A percentile compares a stretch with the other conserved stretches of the same genome.
Evolutionary conservation across 768 basidiomycete genomes (phyloP).

Genomic region (Boletus fagicola): DNA sequence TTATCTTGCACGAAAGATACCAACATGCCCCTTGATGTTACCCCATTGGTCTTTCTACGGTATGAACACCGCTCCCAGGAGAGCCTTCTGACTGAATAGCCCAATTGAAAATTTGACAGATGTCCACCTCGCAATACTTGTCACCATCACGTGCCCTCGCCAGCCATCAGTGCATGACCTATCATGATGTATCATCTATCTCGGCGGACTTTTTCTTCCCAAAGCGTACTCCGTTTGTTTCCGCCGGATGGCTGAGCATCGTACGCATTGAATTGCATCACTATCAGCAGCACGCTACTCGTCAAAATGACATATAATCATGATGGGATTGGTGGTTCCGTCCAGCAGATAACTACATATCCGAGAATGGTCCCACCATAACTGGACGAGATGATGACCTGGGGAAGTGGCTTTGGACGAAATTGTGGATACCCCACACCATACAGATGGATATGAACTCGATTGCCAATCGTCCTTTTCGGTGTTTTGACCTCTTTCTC

Average conservation of each 20-base stretch:
- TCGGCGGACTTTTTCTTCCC: background rate
- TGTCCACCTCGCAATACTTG: background rate
- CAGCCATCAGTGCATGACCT: background rate
- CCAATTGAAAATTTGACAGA: background rate
- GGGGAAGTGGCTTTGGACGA: background rate
- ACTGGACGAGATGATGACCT: background rate
- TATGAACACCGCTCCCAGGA: background rate
- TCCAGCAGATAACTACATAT: conserved; percentile 6
- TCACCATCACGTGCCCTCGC: conserved; percentile 1
- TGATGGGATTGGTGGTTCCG: background rate
- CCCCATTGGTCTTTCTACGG: conserved; percentile 11
- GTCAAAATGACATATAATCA: conserved; percentile 1
- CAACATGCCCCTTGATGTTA: conserved; percentile 5
- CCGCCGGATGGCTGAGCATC: conserved; percentile 2
- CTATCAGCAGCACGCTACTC: background rate
- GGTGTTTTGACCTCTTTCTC: background rate
- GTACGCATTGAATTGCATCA: background rate
- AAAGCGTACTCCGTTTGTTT: conserved; percentile 9
- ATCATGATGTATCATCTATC: background rate
- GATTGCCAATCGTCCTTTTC: background rate
- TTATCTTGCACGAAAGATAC: background rate
- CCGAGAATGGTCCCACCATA: background rate
- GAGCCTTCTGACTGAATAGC: background rate
- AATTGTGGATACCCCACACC: background rate
- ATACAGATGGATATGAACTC: background rate